These are phyloP conservation scores for Pseudonitzschia multistriata DNA, from an alignment of 108 stramenopile species.

Conservation along the genomic window DNA sequence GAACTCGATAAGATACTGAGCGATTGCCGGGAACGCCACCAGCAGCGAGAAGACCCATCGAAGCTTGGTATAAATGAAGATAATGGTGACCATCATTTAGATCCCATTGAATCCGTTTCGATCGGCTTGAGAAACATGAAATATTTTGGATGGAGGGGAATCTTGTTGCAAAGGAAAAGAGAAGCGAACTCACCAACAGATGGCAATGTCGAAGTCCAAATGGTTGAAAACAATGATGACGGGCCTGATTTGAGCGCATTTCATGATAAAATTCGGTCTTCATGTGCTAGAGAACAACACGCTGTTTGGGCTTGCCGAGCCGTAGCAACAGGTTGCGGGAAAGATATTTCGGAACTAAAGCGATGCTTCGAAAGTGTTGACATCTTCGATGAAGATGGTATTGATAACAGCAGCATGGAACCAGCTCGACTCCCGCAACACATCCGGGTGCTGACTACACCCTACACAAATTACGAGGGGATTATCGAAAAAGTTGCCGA, in stretches of 20 bases:
- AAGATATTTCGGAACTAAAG: conserved; percentile 30
- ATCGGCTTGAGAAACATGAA: conserved; percentile 38
- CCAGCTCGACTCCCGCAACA: background rate
- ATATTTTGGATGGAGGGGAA: conserved; percentile 49
- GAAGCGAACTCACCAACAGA: background rate
- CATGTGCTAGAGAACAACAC: conserved; percentile 46
- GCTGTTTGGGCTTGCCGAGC: conserved; percentile 52
- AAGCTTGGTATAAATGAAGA: background rate
- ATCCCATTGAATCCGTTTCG: conserved; percentile 27
- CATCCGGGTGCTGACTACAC: conserved; percentile 10
- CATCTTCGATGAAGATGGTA: too few species aligned
- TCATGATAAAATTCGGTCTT: background rate
- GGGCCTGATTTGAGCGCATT: background rate
- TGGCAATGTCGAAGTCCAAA: background rate
- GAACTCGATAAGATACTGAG: conserved; percentile 24
- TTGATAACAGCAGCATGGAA: background rate
- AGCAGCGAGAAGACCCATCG: background rate
- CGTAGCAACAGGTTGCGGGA: conserved; percentile 42
- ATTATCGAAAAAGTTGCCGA: background rate
- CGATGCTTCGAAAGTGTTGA: conserved; percentile 34
- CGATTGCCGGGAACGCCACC: conserved; percentile 22
- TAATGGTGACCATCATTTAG: background rate
- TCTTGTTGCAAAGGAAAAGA: conserved; percentile 1
- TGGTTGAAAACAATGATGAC: background rate
- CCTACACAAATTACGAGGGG: conserved; percentile 29